These are phyloP conservation scores for Tribonema minus DNA, from an alignment of 108 stramenopile species.

Conservation along the genomic window DNA sequence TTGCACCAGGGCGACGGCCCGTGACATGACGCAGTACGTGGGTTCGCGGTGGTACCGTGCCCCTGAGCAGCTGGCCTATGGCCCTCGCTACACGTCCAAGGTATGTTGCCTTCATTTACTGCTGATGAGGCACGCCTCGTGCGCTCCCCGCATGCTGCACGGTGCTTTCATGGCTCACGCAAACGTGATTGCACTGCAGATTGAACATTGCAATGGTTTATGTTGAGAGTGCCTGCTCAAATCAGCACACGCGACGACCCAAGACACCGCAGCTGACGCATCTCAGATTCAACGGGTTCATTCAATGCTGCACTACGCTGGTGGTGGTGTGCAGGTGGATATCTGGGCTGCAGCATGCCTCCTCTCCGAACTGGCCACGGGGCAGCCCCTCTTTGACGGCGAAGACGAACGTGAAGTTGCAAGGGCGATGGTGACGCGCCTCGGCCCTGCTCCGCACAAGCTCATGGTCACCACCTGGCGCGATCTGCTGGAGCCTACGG, in stretches of 20 bases:
- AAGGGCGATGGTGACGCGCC: neutral
- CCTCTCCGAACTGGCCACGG: conserved; percentile 43
- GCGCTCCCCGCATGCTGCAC: no score
- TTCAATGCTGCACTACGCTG: neutral
- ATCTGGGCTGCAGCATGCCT: conserved; percentile 54
- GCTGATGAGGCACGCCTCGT: no score
- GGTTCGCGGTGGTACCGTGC: conserved; percentile 97
- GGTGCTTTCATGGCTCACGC: no score
- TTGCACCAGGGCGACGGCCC: neutral
- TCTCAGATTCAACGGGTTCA: no score
- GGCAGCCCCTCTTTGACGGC: conserved; percentile 47
- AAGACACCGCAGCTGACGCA: no score
- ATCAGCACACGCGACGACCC: no score
- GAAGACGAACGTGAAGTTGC: conserved; percentile 40
- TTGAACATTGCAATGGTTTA: no score
- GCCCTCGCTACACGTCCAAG: conserved; percentile 35
- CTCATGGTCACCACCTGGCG: neutral
- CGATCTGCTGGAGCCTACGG: neutral
- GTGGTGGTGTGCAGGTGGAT: conserved; percentile 13
- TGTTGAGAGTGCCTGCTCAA: no score
- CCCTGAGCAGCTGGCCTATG: conserved; percentile 74
- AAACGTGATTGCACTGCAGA: no score
- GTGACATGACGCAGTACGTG: conserved; percentile 89
- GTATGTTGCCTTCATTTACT: no score
- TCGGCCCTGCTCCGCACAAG: neutral